phyloP scores from a whole-genome alignment of 1,284 basidiomycete species.

The Rhodotorula sp. region DNA sequence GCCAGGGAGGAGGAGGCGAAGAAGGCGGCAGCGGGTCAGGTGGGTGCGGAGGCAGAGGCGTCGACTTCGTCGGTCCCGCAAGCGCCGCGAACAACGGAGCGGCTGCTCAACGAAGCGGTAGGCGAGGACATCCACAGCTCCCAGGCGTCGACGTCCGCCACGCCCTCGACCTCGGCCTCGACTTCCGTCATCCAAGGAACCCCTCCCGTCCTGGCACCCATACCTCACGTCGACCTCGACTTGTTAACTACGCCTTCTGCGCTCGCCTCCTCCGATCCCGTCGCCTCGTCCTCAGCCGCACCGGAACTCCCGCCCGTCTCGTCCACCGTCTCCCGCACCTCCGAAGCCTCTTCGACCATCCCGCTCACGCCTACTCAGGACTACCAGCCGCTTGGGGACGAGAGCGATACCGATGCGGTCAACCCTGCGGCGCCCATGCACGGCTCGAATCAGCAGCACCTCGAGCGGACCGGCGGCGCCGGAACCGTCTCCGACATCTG shows the following conservation, averaged over 20 bases:
- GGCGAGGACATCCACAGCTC: not conserved
- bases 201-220: not conserved
- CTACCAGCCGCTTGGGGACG: not conserved
- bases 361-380: conserved; percentile 13
- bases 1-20: conserved; percentile 40
- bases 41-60: not conserved
- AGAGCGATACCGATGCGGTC: not conserved
- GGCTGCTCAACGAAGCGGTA: conserved; percentile 31
- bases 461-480: conserved; percentile 2
- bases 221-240: conserved; percentile 3
- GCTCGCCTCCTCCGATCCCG: not conserved
- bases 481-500: not conserved
- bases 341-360: conserved; percentile 5
- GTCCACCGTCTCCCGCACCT: not conserved
- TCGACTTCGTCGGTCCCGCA: not conserved
- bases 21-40: not conserved
- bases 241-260: not conserved
- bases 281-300: not conserved
- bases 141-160: not conserved
- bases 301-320: not conserved
- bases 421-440: not conserved
- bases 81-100: conserved; percentile 11
- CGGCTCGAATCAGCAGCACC: not conserved
- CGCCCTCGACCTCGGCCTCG: not conserved
- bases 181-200: not conserved